Conservation (phyloP, 345 rosid genomes). For the Excoecaria agallocha region DNA sequence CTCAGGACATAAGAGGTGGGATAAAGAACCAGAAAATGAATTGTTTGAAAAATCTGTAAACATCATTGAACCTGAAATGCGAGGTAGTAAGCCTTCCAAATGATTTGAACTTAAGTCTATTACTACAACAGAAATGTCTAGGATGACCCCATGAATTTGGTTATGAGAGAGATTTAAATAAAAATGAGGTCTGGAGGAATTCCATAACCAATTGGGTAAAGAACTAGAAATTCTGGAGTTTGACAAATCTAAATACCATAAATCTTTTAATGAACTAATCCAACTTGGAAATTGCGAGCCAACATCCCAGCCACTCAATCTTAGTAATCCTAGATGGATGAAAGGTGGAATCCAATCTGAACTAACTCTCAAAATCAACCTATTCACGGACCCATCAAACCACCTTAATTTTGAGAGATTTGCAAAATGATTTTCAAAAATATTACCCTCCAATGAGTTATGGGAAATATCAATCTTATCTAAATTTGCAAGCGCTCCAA, state of each 20-base stretch:
- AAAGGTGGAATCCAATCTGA: no score
- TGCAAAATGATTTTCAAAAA: no score
- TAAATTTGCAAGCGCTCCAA: no score
- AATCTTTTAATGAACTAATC: neutral
- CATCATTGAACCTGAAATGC: neutral
- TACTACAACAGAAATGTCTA: neutral
- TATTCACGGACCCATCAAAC: no score
- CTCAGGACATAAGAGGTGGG: neutral
- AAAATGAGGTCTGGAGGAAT: neutral
- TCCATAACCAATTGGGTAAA: conserved; percentile 12
- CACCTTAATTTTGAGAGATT: no score
- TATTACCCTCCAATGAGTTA: no score
- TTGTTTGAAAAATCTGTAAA: conserved; percentile 11
- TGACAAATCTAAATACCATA: neutral
- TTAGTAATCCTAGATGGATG: no score
- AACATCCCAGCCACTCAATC: no score
- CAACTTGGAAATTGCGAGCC: no score
- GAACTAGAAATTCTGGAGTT: conserved; percentile 3
- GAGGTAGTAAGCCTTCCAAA: conserved; percentile 10
- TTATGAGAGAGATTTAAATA: conserved; percentile 8
- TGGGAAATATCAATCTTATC: no score
- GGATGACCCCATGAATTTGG: no score
- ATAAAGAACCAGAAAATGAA: conserved; percentile 13
- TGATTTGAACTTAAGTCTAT: conserved; percentile 14
- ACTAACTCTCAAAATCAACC: no score